Percentiles rank a stretch among this genome's conserved stretches.
phyloP scores from a whole-genome alignment of 805 yeast species.

The Wickerhamiella qilinensis region DNA sequence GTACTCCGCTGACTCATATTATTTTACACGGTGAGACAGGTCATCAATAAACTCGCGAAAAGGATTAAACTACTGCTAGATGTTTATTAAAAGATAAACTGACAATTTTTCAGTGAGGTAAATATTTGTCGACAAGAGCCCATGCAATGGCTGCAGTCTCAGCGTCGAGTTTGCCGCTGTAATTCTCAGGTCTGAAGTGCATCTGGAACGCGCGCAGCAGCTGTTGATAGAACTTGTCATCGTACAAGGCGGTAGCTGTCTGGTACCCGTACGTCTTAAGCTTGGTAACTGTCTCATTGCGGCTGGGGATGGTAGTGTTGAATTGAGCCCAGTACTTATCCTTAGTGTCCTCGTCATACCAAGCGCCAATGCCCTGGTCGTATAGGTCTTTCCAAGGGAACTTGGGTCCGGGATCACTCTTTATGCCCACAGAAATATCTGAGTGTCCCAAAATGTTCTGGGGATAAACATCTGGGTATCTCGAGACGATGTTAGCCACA shows the following conservation, averaged over 20 bases:
- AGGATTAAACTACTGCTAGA: no score
- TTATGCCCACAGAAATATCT: background rate
- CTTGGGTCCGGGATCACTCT: background rate
- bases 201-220: background rate
- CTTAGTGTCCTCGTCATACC: background rate
- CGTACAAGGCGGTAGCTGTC: background rate
- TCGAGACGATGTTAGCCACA: background rate
- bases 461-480: background rate
- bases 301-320: background rate
- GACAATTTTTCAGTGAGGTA: no score
- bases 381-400: background rate
- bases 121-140: background rate
- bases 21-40: background rate
- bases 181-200: background rate
- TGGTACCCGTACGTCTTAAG: background rate
- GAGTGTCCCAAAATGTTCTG: background rate
- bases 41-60: background rate
- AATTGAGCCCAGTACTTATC: background rate
- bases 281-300: background rate
- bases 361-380: background rate
- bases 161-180: background rate
- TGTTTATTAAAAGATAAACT: no score
- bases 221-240: background rate
- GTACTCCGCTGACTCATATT: background rate
- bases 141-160: background rate